Base-by-base conservation (phyloP, 257 asterid species). In the Scutellaria barbata region DNA sequence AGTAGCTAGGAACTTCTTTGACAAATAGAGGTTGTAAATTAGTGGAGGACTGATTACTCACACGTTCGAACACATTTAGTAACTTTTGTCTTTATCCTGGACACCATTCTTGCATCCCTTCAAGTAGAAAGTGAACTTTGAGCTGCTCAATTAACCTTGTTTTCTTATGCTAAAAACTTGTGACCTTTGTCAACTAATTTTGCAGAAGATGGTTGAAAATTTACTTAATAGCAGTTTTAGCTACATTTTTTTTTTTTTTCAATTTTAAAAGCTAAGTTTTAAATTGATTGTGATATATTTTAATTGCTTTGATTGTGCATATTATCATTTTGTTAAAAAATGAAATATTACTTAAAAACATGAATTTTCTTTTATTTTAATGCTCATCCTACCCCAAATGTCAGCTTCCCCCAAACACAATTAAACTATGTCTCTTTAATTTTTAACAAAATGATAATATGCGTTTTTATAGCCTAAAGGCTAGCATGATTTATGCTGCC, bases 121-220 rank as follows among this genome's bases (percentile, higher is more conserved):
- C 7, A 43, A 52, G 39, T 11, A 10, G 35, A 10, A 51, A 14
- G 25, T 41, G 45, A 52, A 42, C 43, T 13, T 10, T 40, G 35
- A 59, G 14, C 56, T 68, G 69, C 74, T 53, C 46, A 8, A 42
- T 73, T 52, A 64, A 67, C 63, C 20, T 50, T 57, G 52, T 46
- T 52, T 7, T 13, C 5, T 46, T 69, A 22, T 33, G 54, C 52
- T 37, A 30, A 55, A 10, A 54, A 43, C 42, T 53, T 43, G 51
- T n/a, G 45, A 5, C 8, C 20, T 53, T 14, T 33, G 17, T 12
- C 11, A 8, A 51, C 67, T 10, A 48, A 14, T 42, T 54, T 53
- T 58, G 65, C 54, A 70, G 66, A 51, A n/a, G 5, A 42, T 52
- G 54, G 5, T 48, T 58, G 16, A 14, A 51, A 45, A 54, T 58